Base-by-base conservation (phyloP, 768 basidiomycete genomes). In the Fistulinella prunicolor region DNA sequence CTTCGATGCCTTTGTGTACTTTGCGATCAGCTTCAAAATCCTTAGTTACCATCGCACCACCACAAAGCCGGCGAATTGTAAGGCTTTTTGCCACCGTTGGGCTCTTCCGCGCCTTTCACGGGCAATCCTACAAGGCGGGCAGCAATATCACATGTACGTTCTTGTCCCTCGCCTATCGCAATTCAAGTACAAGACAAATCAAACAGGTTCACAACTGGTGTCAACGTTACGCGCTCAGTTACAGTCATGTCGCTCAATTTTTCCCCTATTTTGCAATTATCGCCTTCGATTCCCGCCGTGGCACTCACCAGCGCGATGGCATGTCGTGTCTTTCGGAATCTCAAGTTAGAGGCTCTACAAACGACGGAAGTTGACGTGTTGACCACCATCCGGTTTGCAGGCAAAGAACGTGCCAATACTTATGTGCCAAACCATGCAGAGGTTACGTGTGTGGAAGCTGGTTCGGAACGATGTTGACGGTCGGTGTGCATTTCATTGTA, bases 111-210 rank as follows among this genome's bases (percentile, higher is more conserved):
- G 34, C 29, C 46, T 74, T 41, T 67, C 70, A 4, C 56, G 48
- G 37, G 64, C 64, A 10, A 19, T 74, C 6, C 46, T 75, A 12
- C 56, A 62, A n/a, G 68, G 68, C 22, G 71, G 73, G 14, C 70
- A 73, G 44, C 57, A 58, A 20, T 74, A 73, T 48, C 71, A 73
- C 48, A 30, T 67, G 73, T 70, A 52, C 32, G 66, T 38, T 29
- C 28, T 13, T 36, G 32, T 28, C n/a, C 21, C 24, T 21, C 5
- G 30, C n/a, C 12, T 7, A 6, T 36, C 9, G n/a, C 30, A 9
- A 30, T 38, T 30, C 41, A 6, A 26, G 21, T 22, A 14, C 28
- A 6, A 37, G 9, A 30, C 17, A n/a, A 36, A 6, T 32, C 14
- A 35, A n/a, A 14, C 30, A 73, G 73, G 19, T 57, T 71, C 9